Evolutionary conservation across 345 rosid species (phyloP).

Genomic region (Pugionium dolabratum): DNA sequence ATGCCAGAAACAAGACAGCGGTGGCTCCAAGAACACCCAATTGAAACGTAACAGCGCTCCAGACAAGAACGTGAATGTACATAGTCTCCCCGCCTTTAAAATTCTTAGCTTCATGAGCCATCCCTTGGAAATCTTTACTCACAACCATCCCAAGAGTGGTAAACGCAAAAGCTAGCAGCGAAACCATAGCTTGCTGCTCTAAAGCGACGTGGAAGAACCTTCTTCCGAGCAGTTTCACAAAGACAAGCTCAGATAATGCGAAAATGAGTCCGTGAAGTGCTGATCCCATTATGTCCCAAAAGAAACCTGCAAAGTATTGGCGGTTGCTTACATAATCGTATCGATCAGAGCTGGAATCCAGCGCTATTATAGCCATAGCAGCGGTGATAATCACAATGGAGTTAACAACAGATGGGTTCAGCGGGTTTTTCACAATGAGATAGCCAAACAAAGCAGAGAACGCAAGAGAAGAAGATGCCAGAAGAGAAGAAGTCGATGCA

Average conservation of each 20-base stretch:
- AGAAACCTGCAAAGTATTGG: constrained; percentile 67
- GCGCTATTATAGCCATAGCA: constrained; percentile 67
- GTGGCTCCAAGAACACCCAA: constrained; percentile 72
- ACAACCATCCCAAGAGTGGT: constrained; percentile 65
- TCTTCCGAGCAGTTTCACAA: constrained; percentile 65
- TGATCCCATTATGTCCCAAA: constrained; percentile 83
- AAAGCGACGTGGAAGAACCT: constrained; percentile 82
- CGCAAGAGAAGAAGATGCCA: constrained; percentile 76
- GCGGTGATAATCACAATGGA: constrained; percentile 67
- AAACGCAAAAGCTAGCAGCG: constrained; percentile 61
- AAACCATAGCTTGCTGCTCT: constrained; percentile 87
- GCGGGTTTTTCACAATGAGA: constrained; percentile 63
- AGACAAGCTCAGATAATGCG: constrained; percentile 79
- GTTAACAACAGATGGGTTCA: constrained; percentile 66
- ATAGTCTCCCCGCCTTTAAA: constrained; percentile 57
- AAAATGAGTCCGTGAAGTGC: constrained; percentile 85
- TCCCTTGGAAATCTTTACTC: constrained; percentile 56
- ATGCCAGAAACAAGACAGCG: constrained; percentile 67
- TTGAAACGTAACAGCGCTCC: constrained; percentile 75
- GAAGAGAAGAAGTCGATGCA: constrained; percentile 81
- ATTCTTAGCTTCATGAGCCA: constrained; percentile 50
- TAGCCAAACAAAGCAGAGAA: constrained; percentile 74
- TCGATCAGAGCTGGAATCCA: constrained; percentile 75
- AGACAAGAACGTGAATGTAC: constrained; percentile 54
- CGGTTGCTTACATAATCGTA: constrained; percentile 48